phyloP scores from a whole-genome alignment of 2,329 filamentous ascomycete genomes.

The Neonectria coccinea region DNA sequence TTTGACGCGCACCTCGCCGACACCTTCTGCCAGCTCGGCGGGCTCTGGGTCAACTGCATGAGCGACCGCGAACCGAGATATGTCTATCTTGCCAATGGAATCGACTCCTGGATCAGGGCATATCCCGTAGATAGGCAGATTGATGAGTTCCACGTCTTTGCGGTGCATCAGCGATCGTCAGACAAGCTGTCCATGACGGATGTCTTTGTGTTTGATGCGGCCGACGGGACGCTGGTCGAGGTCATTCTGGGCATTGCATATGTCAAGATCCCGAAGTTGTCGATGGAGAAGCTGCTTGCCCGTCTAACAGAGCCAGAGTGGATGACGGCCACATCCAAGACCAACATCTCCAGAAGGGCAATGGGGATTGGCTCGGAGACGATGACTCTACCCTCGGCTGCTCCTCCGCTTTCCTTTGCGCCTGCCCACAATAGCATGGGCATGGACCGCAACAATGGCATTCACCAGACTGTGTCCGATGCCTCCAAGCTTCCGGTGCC shows the following conservation, averaged over 20 bases:
- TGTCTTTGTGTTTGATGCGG: constrained; percentile 14
- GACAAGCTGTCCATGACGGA: constrained; percentile 9
- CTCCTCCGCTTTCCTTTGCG: not conserved
- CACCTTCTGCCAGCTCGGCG: constrained; percentile 10
- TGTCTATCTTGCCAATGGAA: constrained; percentile 11
- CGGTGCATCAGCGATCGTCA: not conserved
- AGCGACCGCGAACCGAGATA: not conserved
- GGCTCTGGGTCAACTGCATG: constrained; percentile 17
- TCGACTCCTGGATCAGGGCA: constrained; percentile 12
- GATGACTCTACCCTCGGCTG: not conserved
- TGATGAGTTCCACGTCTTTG: constrained; percentile 7
- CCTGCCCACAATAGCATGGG: not conserved
- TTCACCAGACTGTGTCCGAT: not conserved
- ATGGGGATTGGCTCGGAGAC: not conserved
- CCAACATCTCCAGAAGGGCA: not conserved
- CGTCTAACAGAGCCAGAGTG: not conserved
- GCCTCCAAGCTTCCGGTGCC: not conserved
- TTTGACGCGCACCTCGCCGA: constrained; percentile 11
- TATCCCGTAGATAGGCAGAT: constrained; percentile 1
- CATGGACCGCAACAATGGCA: not conserved
- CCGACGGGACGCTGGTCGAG: not conserved
- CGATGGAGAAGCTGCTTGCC: constrained; percentile 7
- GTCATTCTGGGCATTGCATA: constrained; percentile 21
- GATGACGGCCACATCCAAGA: not conserved
- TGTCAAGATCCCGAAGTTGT: not conserved